These are phyloP conservation scores for Suhomyces sp. DNA, from an alignment of 805 yeast species.

Conservation along the genomic window DNA sequence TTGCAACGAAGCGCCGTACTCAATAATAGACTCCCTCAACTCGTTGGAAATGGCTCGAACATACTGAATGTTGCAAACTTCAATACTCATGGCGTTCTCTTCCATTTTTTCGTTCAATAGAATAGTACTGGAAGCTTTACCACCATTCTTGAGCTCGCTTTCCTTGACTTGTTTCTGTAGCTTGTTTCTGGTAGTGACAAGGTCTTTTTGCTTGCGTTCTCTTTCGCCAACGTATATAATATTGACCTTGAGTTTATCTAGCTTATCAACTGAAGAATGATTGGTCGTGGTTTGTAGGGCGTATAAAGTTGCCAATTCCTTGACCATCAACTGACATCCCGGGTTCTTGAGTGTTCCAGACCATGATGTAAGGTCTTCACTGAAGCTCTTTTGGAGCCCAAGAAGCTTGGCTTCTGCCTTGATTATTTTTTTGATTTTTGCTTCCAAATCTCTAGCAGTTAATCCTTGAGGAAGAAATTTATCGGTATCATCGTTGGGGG, in stretches of 20 bases:
- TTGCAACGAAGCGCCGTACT: constrained; percentile 39
- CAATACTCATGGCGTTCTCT: constrained; percentile 49
- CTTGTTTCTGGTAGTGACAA: constrained; percentile 35
- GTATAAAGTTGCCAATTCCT: constrained; percentile 40
- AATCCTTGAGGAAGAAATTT: too few relatives aligned
- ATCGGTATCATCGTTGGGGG: too few relatives aligned
- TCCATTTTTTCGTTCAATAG: constrained; percentile 52
- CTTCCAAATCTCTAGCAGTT: too few relatives aligned
- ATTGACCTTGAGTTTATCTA: constrained; percentile 44
- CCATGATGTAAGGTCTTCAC: constrained; percentile 46
- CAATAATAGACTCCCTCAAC: constrained; percentile 45
- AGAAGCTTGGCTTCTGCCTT: constrained; percentile 39
- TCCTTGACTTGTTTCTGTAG: constrained; percentile 39
- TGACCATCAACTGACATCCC: constrained; percentile 39
- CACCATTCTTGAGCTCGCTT: constrained; percentile 45
- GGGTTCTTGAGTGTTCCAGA: constrained; percentile 35
- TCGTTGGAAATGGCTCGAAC: constrained; percentile 46
- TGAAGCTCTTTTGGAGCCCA: constrained; percentile 35
- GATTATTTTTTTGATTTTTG: constrained; percentile 35
- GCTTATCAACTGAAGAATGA: constrained; percentile 39
- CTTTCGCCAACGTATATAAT: constrained; percentile 48
- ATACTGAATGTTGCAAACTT: constrained; percentile 52
- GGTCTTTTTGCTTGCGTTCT: constrained; percentile 46
- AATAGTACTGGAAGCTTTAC: constrained; percentile 40
- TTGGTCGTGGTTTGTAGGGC: constrained; percentile 36